phyloP scores from a whole-genome alignment of 805 yeast species.

The Hanseniaspora jakobsenii region DNA sequence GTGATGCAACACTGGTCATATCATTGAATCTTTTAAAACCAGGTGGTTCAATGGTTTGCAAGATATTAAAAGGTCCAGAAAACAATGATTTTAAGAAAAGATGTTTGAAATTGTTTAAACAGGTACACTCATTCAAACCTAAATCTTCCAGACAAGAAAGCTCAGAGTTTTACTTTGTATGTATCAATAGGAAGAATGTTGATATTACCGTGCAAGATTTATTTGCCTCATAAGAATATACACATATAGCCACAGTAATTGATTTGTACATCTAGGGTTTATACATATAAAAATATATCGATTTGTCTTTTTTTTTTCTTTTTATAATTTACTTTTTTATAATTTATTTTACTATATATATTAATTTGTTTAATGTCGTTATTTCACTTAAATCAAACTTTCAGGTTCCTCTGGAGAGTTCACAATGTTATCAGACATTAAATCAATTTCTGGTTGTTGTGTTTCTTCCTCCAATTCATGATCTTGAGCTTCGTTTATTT shows the following conservation, averaged over 20 bases:
- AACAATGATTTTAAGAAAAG: conserved; percentile 52
- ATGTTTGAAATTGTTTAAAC: conserved; percentile 45
- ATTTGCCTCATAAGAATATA: too few species aligned
- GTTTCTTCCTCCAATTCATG: conserved; percentile 15
- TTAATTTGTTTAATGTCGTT: not conserved
- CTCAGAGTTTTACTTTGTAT: conserved; percentile 71
- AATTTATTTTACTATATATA: too few species aligned
- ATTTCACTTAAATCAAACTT: conserved; percentile 13
- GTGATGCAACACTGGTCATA: conserved; percentile 78
- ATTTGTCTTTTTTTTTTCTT: conserved; percentile 1
- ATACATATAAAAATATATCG: not conserved
- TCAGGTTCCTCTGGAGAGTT: conserved; percentile 12
- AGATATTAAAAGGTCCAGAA: conserved; percentile 73
- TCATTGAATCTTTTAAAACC: conserved; percentile 58
- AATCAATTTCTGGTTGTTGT: conserved; percentile 15
- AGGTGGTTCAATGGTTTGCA: conserved; percentile 68
- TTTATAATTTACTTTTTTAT: conserved; percentile 3
- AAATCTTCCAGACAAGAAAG: conserved; percentile 67
- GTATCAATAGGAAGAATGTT: conserved; percentile 36
- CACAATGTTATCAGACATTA: conserved; percentile 15
- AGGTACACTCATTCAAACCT: conserved; percentile 66
- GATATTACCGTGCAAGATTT: conserved; percentile 5
- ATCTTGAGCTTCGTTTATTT: conserved; percentile 18
- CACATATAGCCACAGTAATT: too few species aligned
- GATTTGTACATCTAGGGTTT: too few species aligned